Base-by-base conservation (phyloP, 2,329 filamentous ascomycete genomes). In the Talaromyces sp. region DNA sequence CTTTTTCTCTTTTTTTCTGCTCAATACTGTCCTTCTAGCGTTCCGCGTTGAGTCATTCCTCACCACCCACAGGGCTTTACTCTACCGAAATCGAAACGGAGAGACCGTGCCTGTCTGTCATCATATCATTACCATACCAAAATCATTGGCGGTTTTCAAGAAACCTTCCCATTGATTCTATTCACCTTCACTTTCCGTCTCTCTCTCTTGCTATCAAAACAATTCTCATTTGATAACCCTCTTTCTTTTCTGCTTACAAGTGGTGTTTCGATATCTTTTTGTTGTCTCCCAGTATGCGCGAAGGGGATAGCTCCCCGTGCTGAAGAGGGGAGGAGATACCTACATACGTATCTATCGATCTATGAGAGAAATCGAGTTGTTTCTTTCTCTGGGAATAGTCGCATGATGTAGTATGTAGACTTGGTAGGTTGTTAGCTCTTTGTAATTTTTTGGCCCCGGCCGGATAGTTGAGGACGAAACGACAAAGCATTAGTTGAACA, bases 21-120 rank as follows among this genome's bases (percentile, higher is more conserved):
- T 27, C 19, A 37, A 33, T 37, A 45, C 37, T 39, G 35, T 64
- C 43, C 37, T 66, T 52, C 50, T 60, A 66, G 65, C 65, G 65
- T 66, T 66, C 43, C 57, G 56, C 57, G 41, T 50, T 49, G 59
- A 50, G 33, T 61, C 59, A 41, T 61, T 52, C 19, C 41, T 56
- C 37, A 45, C 57, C 37, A 59, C 31, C 37, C 39, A 33, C 37
- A 43, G 33, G 24, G 16, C 56, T 8, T 33, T 31, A 6, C 56
- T 59, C 22, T 59, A 27, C 22, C 35, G 16, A 24, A 41, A 7
- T 47, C 45, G 45, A 47, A 27, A 58, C n/a, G 37, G 35, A 31
- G 27, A 37, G 33, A 22, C 10, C 14, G 22, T 52, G 1, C 27
- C 14, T 52, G 49, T 52, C 50, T 37, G 52, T 31, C 41, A 47